Percentiles rank a stretch among this genome's conserved stretches.
These are phyloP conservation scores for Hypoxylon intermedium DNA, from an alignment of 495 filamentous ascomycete species.

Conservation along the genomic window DNA sequence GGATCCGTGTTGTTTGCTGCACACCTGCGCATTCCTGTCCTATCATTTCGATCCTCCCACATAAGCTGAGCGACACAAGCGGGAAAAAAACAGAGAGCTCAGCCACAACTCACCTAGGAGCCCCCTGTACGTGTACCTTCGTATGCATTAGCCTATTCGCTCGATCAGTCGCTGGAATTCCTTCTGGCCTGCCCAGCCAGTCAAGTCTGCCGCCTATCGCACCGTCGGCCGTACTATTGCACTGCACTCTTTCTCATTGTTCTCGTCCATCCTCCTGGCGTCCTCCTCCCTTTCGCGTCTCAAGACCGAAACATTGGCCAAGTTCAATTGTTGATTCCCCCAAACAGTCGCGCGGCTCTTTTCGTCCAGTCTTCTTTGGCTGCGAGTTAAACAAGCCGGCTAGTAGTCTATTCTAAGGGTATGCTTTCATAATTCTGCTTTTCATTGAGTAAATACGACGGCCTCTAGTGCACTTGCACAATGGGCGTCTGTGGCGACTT, in stretches of 20 bases:
- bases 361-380: slow-evolving; percentile 31
- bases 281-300: slow-evolving; percentile 31
- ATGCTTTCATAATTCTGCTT: slow-evolving; percentile 13
- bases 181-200: slow-evolving; percentile 12
- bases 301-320: slow-evolving; percentile 36
- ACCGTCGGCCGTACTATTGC: slow-evolving; percentile 15
- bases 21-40: slow-evolving; percentile 39
- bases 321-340: slow-evolving; percentile 24
- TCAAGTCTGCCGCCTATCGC: slow-evolving; percentile 7
- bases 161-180: slow-evolving; percentile 20
- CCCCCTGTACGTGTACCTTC: slow-evolving; percentile 22
- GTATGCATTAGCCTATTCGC: slow-evolving; percentile 39
- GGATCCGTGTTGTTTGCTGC: slow-evolving; percentile 23
- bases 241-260: slow-evolving; percentile 21
- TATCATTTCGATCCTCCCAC: slow-evolving; percentile 30
- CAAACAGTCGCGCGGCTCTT: slow-evolving; percentile 17
- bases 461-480: slow-evolving; percentile 15
- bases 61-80: slow-evolving; percentile 35
- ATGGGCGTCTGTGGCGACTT: slow-evolving; percentile 30
- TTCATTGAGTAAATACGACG: slow-evolving; percentile 1
- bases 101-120: slow-evolving; percentile 34
- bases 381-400: slow-evolving; percentile 20
- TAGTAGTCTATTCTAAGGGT: slow-evolving; percentile 19
- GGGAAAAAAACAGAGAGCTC: slow-evolving; percentile 27
- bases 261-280: slow-evolving; percentile 20